Conservation (phyloP, 441 rosid species). For the Metrosideros polymorpha region DNA sequence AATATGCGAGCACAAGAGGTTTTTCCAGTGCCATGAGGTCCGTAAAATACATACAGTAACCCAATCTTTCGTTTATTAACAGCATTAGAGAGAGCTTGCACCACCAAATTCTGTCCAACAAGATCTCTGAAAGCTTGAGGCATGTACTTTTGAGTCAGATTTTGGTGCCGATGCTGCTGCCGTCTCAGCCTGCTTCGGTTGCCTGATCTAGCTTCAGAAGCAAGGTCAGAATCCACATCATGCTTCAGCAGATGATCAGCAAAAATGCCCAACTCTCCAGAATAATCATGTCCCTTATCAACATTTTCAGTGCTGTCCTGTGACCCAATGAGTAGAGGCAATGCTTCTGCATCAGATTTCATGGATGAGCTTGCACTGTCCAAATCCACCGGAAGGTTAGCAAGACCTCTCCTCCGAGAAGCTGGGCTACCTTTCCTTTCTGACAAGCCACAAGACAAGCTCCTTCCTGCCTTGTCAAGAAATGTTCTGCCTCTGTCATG, state of each 20-base stretch:
- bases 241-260: conserved; percentile 76
- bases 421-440: conserved; percentile 53
- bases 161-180: conserved; percentile 56
- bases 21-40: conserved; percentile 98
- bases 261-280: conserved; percentile 92
- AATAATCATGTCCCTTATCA: conserved; percentile 83
- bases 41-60: conserved; percentile 79
- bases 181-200: conserved; percentile 26
- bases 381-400: conserved; percentile 58
- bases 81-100: conserved; percentile 94
- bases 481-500: conserved; percentile 79
- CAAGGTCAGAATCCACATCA: conserved; percentile 70
- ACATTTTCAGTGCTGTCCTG: conserved; percentile 54
- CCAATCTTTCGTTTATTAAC: conserved; percentile 66
- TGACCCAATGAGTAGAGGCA: conserved; percentile 78
- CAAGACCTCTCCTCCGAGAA: conserved; percentile 42
- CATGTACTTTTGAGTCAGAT: conserved; percentile 73
- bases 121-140: conserved; percentile 79
- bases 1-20: conserved; percentile 93
- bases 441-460: conserved; percentile 89
- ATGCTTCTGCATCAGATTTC: conserved; percentile 59
- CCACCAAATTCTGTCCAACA: conserved; percentile 82
- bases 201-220: conserved; percentile 74
- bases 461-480: conserved; percentile 92
- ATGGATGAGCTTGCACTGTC: conserved; percentile 54